Base-by-base conservation (phyloP, 768 basidiomycete genomes). In the Rhodosporidiobolus sp. region DNA sequence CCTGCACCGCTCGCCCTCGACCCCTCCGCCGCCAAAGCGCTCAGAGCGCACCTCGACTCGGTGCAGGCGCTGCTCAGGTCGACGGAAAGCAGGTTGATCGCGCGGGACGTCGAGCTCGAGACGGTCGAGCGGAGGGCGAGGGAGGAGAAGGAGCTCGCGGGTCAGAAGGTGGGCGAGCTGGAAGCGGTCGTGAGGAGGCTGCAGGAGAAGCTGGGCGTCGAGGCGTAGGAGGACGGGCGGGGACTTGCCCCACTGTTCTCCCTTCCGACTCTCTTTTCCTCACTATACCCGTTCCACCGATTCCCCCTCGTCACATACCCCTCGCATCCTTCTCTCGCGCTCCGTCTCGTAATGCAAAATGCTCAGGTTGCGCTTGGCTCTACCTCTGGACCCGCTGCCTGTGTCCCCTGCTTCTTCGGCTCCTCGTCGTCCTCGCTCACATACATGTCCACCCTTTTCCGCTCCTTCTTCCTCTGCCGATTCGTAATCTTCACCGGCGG, bases 1-100 rank as follows among this genome's bases (percentile, higher is more conserved):
- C n/a, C 62, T 0, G 8, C 49, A 1, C 9, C 62, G 0, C 8
- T 16, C 1, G 24, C 34, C 6, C 24, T 49, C 14, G 50, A 32
- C 12, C 38, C 50, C 24, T 24, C 48, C 11, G 19, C 50, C 30
- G 26, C 43, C 45, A 9, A 46, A 4, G 66, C 58, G 7, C 53
- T 75, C 20, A 56, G 38, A 14, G 48, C 45, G 4, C 74, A 75
- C 30, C 66, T 75, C 57, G 69, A 75, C 20, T 52, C 69, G 17
- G 65, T 75, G 0, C 74, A 75, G 55, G 57, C 66, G 32, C 49
- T 75, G 20, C 45, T 75, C 11, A n/a, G 74, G 35, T 49, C 66
- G 28, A 71, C 71, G 66, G 74, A 75, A 50, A 46, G 58, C 35
- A 30, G 74, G 20, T 24, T 75, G 17, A 58, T 75, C 32, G 58